phyloP scores from a whole-genome alignment of 352 stramenopile species.

The Thalassiosira pacifica region DNA sequence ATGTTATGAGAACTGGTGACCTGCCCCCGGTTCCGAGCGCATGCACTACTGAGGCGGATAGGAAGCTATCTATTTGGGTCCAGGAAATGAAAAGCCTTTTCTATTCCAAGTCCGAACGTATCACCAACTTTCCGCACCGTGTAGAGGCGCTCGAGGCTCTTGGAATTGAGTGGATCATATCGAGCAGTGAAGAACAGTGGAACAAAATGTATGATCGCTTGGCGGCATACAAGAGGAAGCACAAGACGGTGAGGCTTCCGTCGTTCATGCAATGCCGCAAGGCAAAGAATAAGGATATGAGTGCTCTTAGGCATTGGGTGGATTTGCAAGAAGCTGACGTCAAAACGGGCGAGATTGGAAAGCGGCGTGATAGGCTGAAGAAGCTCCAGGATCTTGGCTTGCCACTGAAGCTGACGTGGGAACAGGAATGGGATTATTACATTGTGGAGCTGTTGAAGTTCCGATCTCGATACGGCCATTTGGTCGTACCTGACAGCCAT shows the following conservation, averaged over 20 bases:
- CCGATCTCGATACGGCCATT: slow-evolving; percentile 33
- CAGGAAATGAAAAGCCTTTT: slow-evolving; percentile 26
- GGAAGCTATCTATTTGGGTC: slow-evolving; percentile 29
- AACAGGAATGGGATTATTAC: slow-evolving; percentile 35
- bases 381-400: slow-evolving; percentile 32
- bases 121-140: slow-evolving; percentile 17
- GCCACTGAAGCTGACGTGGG: slow-evolving; percentile 24
- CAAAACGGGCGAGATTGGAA: neutral
- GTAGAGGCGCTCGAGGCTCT: slow-evolving; percentile 25
- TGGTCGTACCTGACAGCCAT: neutral
- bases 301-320: slow-evolving; percentile 29
- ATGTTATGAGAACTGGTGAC: slow-evolving; percentile 33
- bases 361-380: slow-evolving; percentile 4
- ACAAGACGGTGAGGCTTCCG: slow-evolving; percentile 13
- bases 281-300: slow-evolving; percentile 21
- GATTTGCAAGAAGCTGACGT: slow-evolving; percentile 19
- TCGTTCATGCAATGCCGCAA: slow-evolving; percentile 22
- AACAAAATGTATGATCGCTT: slow-evolving; percentile 15
- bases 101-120: slow-evolving; percentile 13
- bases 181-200: slow-evolving; percentile 16
- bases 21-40: slow-evolving; percentile 22
- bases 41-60: neutral
- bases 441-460: slow-evolving; percentile 31
- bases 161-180: slow-evolving; percentile 27
- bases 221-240: neutral